Evolutionary conservation across 352 stramenopile species (phyloP), one percentile per base, ranked within the genome.

Genomic region (Aphanomyces euteiches): DNA sequence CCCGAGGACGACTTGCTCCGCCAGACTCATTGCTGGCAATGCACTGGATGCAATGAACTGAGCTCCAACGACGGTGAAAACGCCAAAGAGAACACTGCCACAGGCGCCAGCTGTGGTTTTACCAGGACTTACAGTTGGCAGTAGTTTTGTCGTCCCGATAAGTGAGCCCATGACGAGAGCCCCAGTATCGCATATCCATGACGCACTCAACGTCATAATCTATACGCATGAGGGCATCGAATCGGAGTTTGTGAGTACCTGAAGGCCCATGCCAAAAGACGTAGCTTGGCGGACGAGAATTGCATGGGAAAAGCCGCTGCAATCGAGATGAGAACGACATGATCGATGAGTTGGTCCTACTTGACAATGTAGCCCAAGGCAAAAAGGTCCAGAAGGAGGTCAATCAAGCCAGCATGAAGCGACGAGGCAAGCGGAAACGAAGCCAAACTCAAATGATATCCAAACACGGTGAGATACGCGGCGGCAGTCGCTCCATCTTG

Each of bases 151-250:
- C 10, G 76, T 54, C n/a, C 84, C 84, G 66, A 88, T 76, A 19
- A 86, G 77, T 1, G 76, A 79, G 1, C 84, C 84, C 7, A 72
- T 75, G 36, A 92, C 69, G 13, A 92, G 77, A 43, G 84, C 84
- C 15, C 77, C 81, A 10, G 75, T 90, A 61, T 92, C 84, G 36
- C 82, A 88, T 7, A 90, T 75, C 84, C 84, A 92, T 8, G 84
- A 80, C 37, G 76, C 85, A 48, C 74, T 78, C 4, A 92, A 67
- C 0, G 82, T 83, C 15, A 92, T 74, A 34, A 92, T 75, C 63
- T 90, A 82, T 19, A 57, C 10, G 15, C 5, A 34, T 19, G 7
- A 21, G 34, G 41, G 39, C 19, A 63, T n/a, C 17, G 43, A n/a
- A 36, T 58, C 1, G 37, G 13, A 38, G 15, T 19, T 17, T 8